A percentile compares a stretch with the other conserved stretches of the same genome.
These are phyloP conservation scores for Sclerotinia nivalis DNA, from an alignment of 2,329 filamentous ascomycete genomes.

Conservation along the genomic window DNA sequence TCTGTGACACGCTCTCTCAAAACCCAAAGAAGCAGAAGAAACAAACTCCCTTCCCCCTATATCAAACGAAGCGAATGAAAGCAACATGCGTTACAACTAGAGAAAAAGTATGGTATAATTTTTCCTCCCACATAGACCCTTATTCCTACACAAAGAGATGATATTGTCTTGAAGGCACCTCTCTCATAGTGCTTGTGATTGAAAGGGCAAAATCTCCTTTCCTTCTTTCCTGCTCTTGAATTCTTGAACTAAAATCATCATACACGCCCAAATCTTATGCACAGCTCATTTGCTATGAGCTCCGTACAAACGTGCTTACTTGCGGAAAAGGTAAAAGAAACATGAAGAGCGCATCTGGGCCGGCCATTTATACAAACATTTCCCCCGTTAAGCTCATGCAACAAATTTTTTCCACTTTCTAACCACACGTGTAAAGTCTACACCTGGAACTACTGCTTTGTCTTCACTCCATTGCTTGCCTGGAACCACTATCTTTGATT, in stretches of 20 bases:
- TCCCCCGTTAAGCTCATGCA: conserved; percentile 24
- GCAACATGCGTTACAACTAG: conserved; percentile 10
- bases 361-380: conserved; percentile 23
- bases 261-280: conserved; percentile 18
- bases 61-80: conserved; percentile 15
- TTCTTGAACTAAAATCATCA: conserved; percentile 7
- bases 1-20: background rate
- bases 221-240: background rate
- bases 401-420: conserved; percentile 30
- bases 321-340: conserved; percentile 18
- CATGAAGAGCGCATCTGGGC: conserved; percentile 10
- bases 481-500: conserved; percentile 26
- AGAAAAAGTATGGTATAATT: conserved; percentile 18
- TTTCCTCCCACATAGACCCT: background rate
- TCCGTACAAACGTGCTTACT: background rate
- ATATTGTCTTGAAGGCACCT: conserved; percentile 7
- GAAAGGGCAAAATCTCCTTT: background rate
- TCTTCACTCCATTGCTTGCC: conserved; percentile 24
- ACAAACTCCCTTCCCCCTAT: conserved; percentile 6
- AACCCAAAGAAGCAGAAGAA: background rate
- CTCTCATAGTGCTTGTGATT: conserved; percentile 5
- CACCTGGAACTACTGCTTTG: conserved; percentile 18
- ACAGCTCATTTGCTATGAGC: conserved; percentile 1
- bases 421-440: conserved; percentile 1
- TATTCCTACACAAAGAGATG: conserved; percentile 19